These are phyloP conservation scores for Suillus lakei DNA, from an alignment of 768 basidiomycete species.

Conservation along the genomic window DNA sequence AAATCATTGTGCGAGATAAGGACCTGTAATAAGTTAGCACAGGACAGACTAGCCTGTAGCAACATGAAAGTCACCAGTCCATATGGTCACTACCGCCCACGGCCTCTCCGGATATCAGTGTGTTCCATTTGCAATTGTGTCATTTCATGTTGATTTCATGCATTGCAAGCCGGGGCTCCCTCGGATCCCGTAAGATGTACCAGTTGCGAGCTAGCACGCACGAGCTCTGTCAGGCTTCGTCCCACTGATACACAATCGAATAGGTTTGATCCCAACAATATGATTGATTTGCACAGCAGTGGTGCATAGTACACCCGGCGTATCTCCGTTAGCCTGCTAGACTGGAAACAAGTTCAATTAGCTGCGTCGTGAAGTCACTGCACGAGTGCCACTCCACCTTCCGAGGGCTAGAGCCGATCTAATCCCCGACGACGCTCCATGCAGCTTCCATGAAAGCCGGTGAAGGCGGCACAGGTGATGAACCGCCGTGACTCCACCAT, in stretches of 20 bases:
- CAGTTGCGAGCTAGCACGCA: not conserved
- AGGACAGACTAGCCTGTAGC: too few relatives aligned
- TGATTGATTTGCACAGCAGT: not conserved
- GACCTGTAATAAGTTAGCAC: not conserved
- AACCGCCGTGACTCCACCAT: not conserved
- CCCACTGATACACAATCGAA: not conserved
- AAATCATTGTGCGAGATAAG: not conserved
- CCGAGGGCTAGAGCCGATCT: not conserved
- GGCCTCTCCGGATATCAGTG: not conserved
- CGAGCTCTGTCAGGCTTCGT: not conserved
- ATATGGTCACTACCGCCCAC: not conserved
- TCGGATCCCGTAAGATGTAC: not conserved
- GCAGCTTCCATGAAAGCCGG: not conserved
- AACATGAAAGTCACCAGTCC: not conserved
- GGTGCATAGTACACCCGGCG: not conserved
- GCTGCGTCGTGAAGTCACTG: not conserved
- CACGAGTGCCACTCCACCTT: not conserved
- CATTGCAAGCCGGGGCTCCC: not conserved
- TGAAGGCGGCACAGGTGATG: not conserved
- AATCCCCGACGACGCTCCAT: not conserved
- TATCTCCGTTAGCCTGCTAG: not conserved
- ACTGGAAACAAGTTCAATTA: not conserved
- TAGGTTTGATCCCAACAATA: not conserved
- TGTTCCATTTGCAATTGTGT: not conserved
- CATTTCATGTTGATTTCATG: not conserved